phyloP scores from a whole-genome alignment of 2,329 filamentous ascomycete genomes.

The Scedosporium minutisporum region DNA sequence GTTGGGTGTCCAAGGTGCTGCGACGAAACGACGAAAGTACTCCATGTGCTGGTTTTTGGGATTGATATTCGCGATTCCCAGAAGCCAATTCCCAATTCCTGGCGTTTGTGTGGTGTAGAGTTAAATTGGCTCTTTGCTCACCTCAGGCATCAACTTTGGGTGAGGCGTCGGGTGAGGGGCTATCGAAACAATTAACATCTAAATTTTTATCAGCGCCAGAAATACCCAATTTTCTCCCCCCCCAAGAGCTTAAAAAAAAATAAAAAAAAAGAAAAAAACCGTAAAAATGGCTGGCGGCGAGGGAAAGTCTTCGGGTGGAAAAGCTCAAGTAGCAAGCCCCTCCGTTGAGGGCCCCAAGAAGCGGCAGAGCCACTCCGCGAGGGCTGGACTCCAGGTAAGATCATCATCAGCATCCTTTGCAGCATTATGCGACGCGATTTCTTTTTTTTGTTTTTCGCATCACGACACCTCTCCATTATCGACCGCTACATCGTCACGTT shows the following conservation, averaged over 20 bases:
- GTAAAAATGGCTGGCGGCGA: conserved; percentile 70
- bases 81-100: no score
- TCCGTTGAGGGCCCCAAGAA: conserved; percentile 63
- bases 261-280: no score
- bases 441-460: conserved; percentile 7
- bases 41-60: no score
- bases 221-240: not conserved
- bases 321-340: conserved; percentile 73
- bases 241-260: not conserved
- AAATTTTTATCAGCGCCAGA: not conserved
- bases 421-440: conserved; percentile 7
- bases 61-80: no score
- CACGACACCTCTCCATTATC: not conserved
- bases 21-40: no score
- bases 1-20: no score
- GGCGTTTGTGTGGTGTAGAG: no score
- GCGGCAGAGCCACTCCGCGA: conserved; percentile 90
- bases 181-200: not conserved
- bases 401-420: conserved; percentile 12
- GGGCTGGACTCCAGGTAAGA: conserved; percentile 89
- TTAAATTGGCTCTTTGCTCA: no score
- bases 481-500: not conserved
- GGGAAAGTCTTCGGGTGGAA: conserved; percentile 85
- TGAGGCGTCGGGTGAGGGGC: no score
- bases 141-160: no score